Percentiles rank a stretch among this genome's conserved stretches.
Conservation (phyloP, 1,139 yeast genomes). For the Debaryomyces psychrophilus region DNA sequence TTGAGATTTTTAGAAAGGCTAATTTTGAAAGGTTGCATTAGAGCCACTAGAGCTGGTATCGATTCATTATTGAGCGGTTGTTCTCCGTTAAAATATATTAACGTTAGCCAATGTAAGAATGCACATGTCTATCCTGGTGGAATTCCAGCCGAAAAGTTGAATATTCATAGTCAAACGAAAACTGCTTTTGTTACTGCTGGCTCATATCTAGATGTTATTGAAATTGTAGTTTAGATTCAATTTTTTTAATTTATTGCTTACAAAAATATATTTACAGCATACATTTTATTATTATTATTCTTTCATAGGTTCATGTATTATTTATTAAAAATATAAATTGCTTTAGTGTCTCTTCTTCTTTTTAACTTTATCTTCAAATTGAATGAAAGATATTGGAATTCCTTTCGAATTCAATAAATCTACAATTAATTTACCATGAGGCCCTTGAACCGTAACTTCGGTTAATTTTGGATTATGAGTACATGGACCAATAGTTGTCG, state of each 20-base stretch:
- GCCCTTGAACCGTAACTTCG: slow-evolving; percentile 89
- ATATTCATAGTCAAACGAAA: slow-evolving; percentile 52
- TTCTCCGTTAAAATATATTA: slow-evolving; percentile 54
- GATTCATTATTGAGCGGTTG: slow-evolving; percentile 65
- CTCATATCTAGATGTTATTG: slow-evolving; percentile 55
- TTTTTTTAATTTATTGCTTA: background rate
- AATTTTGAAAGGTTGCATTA: slow-evolving; percentile 65
- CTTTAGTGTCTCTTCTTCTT: slow-evolving; percentile 48
- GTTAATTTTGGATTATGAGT: slow-evolving; percentile 56
- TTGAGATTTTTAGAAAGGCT: slow-evolving; percentile 51
- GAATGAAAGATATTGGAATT: slow-evolving; percentile 66
- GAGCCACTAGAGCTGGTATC: slow-evolving; percentile 76
- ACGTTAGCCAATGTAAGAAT: slow-evolving; percentile 71
- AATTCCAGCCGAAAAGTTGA: slow-evolving; percentile 57
- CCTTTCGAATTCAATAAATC: slow-evolving; percentile 68
- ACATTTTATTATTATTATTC: background rate
- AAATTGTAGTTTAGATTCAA: slow-evolving; percentile 46
- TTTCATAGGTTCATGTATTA: background rate
- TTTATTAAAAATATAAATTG: slow-evolving; percentile 2
- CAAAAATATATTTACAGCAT: background rate
- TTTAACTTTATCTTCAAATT: slow-evolving; percentile 66
- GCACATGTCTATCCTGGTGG: slow-evolving; percentile 61
- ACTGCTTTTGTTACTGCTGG: slow-evolving; percentile 63
- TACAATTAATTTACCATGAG: slow-evolving; percentile 68
- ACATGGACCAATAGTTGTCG: slow-evolving; percentile 69